A percentile compares a stretch with the other conserved stretches of the same genome.
phyloP scores from a whole-genome alignment of 345 rosid genomes.

The Crucihimalaya himalaica region DNA sequence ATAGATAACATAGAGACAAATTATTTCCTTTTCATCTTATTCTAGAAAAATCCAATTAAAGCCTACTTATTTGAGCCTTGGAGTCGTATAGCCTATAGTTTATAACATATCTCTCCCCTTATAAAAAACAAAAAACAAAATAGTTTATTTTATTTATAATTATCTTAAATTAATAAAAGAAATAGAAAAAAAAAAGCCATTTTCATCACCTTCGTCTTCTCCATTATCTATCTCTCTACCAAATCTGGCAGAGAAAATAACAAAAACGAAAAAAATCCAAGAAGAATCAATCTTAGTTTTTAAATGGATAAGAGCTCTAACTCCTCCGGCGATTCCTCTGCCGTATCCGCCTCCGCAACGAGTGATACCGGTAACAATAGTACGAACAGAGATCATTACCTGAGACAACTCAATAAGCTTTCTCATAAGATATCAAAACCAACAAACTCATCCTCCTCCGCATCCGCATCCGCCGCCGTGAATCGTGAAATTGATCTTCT shows the following conservation, averaged over 20 bases:
- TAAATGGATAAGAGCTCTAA: constrained; percentile 63
- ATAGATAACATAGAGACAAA: constrained; percentile 36
- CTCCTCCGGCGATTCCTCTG: constrained; percentile 54
- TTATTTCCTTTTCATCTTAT: constrained; percentile 38
- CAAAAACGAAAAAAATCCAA: neutral
- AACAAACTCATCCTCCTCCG: constrained; percentile 1
- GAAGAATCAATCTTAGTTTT: neutral
- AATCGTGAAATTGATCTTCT: constrained; percentile 50
- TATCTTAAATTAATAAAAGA: neutral
- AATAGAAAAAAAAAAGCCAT: constrained; percentile 13
- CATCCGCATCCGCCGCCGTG: constrained; percentile 25
- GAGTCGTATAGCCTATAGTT: constrained; percentile 29
- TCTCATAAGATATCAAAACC: constrained; percentile 88
- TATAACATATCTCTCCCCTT: neutral
- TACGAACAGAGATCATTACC: constrained; percentile 47
- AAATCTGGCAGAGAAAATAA: constrained; percentile 33
- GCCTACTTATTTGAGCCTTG: constrained; percentile 1
- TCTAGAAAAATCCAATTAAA: constrained; percentile 39
- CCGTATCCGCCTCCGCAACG: constrained; percentile 30
- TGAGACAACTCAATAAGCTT: constrained; percentile 72
- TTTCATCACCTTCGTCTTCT: constrained; percentile 28
- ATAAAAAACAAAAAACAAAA: no score
- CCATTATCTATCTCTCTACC: constrained; percentile 42
- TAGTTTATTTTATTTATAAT: neutral
- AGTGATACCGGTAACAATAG: constrained; percentile 29